Percentiles rank a stretch among this genome's conserved stretches.
Conservation (phyloP, 176 grass and related monocot species). For the Chloris gayana region DNA sequence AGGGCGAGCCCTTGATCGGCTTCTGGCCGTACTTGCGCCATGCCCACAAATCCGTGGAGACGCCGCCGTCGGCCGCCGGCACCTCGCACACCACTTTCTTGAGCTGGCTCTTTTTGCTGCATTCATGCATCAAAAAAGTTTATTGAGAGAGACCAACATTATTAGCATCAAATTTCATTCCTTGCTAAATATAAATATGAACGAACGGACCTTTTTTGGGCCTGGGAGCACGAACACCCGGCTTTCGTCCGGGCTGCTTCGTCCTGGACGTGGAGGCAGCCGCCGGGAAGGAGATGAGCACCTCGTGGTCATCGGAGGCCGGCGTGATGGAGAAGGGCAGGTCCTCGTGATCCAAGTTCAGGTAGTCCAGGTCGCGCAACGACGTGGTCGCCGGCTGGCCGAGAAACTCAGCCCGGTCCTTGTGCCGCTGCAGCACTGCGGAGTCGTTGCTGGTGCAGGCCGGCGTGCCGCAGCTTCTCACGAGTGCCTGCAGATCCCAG, state of each 20-base stretch:
- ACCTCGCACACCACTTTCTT: slow-evolving; percentile 89
- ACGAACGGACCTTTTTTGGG: slow-evolving; percentile 36
- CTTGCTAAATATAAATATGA: too few relatives aligned
- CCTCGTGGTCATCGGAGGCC: background rate
- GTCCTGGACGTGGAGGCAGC: slow-evolving; percentile 31
- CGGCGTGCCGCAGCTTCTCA: slow-evolving; percentile 65
- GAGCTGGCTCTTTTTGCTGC: slow-evolving; percentile 71
- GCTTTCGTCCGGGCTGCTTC: slow-evolving; percentile 41
- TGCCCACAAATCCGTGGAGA: slow-evolving; percentile 78
- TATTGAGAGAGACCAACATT: background rate
- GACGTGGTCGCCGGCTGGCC: background rate
- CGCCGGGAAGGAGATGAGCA: slow-evolving; percentile 30
- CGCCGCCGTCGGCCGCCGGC: slow-evolving; percentile 52
- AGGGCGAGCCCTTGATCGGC: slow-evolving; percentile 94
- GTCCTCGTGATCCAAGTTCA: slow-evolving; percentile 28
- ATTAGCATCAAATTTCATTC: background rate
- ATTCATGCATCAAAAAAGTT: slow-evolving; percentile 17
- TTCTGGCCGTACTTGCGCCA: slow-evolving; percentile 99
- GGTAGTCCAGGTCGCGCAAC: slow-evolving; percentile 35
- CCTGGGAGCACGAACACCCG: slow-evolving; percentile 1
- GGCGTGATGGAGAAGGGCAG: slow-evolving; percentile 45
- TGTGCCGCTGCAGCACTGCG: background rate
- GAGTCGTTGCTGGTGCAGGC: background rate
- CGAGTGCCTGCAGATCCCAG: slow-evolving; percentile 82
- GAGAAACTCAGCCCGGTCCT: background rate